A percentile compares a stretch with the other conserved stretches of the same genome.
Evolutionary conservation across 2,329 filamentous ascomycete genomes (phyloP).

Genomic region (Pyrenophora graminea): DNA sequence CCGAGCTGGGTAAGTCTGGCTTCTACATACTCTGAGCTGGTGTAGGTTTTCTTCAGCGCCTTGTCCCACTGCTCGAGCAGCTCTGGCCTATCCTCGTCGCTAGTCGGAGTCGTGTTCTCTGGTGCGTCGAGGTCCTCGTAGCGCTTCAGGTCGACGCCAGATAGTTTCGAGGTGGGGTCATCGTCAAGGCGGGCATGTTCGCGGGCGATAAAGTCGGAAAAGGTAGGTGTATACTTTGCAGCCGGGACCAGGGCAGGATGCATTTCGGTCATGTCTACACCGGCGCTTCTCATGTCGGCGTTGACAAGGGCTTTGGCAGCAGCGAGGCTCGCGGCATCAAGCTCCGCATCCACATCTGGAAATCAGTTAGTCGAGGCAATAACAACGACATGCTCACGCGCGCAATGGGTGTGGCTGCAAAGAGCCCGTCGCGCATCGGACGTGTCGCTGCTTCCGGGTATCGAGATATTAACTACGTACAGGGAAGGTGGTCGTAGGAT

Average conservation of each 20-base stretch:
- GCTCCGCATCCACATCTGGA: slow-evolving; percentile 79
- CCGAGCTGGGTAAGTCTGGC: slow-evolving; percentile 64
- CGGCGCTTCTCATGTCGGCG: slow-evolving; percentile 56
- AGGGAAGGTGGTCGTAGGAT: slow-evolving; percentile 79
- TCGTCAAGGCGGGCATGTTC: slow-evolving; percentile 71
- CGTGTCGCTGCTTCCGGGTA: slow-evolving; percentile 59
- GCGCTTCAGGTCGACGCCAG: slow-evolving; percentile 73
- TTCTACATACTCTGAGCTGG: slow-evolving; percentile 61
- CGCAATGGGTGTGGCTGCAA: neutral
- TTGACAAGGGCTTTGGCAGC: slow-evolving; percentile 72
- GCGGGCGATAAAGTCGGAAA: slow-evolving; percentile 67
- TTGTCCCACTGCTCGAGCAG: slow-evolving; percentile 54
- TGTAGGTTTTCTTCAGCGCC: slow-evolving; percentile 61
- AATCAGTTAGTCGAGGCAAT: slow-evolving; percentile 20
- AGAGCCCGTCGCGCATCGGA: slow-evolving; percentile 47
- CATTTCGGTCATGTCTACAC: slow-evolving; percentile 53
- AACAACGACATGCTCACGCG: neutral
- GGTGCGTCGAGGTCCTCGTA: slow-evolving; percentile 78
- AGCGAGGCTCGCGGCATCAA: slow-evolving; percentile 64
- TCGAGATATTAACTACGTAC: slow-evolving; percentile 54
- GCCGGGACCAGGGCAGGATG: slow-evolving; percentile 63
- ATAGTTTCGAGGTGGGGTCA: slow-evolving; percentile 54
- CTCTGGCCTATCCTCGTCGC: slow-evolving; percentile 45
- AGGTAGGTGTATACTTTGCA: slow-evolving; percentile 56
- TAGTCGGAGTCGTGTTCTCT: slow-evolving; percentile 44